Evolutionary conservation across 2,329 filamentous ascomycete genomes (phyloP).

Genomic region (Paraphoma sp.): DNA sequence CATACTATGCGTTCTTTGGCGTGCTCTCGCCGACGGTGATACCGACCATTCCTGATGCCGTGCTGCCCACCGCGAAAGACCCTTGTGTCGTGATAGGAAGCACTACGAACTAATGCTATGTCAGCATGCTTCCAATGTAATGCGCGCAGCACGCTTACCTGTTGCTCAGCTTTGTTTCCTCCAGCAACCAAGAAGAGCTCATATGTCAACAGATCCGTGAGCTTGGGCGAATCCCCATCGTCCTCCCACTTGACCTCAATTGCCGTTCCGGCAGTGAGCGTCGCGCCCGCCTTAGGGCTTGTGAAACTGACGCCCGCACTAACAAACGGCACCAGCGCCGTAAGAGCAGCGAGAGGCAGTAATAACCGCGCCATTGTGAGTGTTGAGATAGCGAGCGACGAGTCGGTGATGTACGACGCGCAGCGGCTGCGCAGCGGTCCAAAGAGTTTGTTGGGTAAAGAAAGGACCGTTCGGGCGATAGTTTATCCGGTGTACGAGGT

Average conservation of each 20-base stretch:
- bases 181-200: conserved; percentile 67
- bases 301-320: conserved; percentile 63
- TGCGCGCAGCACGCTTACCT: conserved; percentile 48
- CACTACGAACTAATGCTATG: conserved; percentile 5
- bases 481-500: neutral
- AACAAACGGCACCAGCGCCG: conserved; percentile 50
- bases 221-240: conserved; percentile 56
- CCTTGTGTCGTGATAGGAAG: conserved; percentile 53
- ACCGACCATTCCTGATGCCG: conserved; percentile 44
- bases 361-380: conserved; percentile 37
- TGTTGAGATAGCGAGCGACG: conserved; percentile 26
- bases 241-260: conserved; percentile 66
- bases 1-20: conserved; percentile 64
- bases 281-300: conserved; percentile 59
- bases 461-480: neutral
- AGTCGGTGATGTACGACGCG: neutral
- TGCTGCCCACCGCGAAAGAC: conserved; percentile 51
- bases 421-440: neutral
- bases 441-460: neutral
- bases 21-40: conserved; percentile 29
- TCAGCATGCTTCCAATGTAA: too few relatives aligned
- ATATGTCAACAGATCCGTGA: conserved; percentile 61
- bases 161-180: conserved; percentile 58
- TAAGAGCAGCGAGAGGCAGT: conserved; percentile 35
- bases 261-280: conserved; percentile 56